phyloP scores from a whole-genome alignment of 2,329 filamentous ascomycete species.

The Talaromyces rugulosus region DNA sequence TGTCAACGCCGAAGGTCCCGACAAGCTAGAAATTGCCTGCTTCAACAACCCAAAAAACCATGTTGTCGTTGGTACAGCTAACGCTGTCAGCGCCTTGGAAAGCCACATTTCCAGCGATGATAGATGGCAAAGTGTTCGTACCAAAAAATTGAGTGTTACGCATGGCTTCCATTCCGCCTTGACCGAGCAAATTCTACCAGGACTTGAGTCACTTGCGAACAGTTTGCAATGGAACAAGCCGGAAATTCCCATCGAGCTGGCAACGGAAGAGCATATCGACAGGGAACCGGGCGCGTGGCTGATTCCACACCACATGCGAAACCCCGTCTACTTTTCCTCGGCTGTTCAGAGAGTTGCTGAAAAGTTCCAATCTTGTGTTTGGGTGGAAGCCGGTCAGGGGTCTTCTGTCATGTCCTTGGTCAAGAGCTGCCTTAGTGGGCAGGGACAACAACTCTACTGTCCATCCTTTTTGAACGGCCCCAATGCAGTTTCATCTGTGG shows the following conservation, averaged over 20 bases:
- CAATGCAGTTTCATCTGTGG: slow-evolving; percentile 8
- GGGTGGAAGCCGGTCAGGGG: slow-evolving; percentile 42
- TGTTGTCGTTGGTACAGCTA: slow-evolving; percentile 36
- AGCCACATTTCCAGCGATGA: not conserved
- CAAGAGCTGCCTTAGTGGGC: not conserved
- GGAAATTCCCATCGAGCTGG: slow-evolving; percentile 14
- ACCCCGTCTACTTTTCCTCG: slow-evolving; percentile 45
- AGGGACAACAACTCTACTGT: slow-evolving; percentile 3
- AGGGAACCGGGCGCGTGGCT: not conserved
- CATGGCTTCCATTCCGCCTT: slow-evolving; percentile 47
- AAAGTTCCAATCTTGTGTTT: slow-evolving; percentile 25
- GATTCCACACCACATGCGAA: slow-evolving; percentile 33
- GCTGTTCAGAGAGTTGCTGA: slow-evolving; percentile 36
- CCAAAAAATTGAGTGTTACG: slow-evolving; percentile 41
- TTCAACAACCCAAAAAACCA: slow-evolving; percentile 44
- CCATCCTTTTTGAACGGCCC: slow-evolving; percentile 5
- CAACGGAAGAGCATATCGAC: slow-evolving; percentile 13
- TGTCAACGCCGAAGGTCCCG: slow-evolving; percentile 4
- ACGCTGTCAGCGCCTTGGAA: slow-evolving; percentile 8
- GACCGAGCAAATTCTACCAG: slow-evolving; percentile 30
- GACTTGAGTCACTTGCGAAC: slow-evolving; percentile 19
- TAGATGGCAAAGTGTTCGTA: slow-evolving; percentile 17
- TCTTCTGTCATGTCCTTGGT: slow-evolving; percentile 23
- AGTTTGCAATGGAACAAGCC: slow-evolving; percentile 3
- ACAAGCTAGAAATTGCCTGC: slow-evolving; percentile 41